A percentile compares a stretch with the other conserved stretches of the same genome.
Evolutionary conservation across 2,329 filamentous ascomycete species (phyloP).

Genomic region (Arthrobotrys musiformis): DNA sequence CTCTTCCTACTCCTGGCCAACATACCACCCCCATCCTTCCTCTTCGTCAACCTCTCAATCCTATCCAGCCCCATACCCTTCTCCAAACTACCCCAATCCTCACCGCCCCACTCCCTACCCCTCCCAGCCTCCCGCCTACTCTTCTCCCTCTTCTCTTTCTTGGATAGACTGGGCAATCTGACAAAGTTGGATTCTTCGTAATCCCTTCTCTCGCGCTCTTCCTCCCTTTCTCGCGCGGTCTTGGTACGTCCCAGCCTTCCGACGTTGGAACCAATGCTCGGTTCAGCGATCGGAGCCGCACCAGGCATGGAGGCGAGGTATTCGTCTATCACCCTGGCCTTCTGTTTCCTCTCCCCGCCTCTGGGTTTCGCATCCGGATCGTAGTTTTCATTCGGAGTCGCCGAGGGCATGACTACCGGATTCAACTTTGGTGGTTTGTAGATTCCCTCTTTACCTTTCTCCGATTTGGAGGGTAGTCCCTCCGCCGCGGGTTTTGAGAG

Average conservation of each 20-base stretch:
- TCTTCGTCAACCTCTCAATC: conserved; percentile 82
- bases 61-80: conserved; percentile 82
- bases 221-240: conserved; percentile 75
- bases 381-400: conserved; percentile 64
- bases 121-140: conserved; percentile 70
- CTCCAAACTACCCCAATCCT: conserved; percentile 84
- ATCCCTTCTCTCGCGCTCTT: conserved; percentile 79
- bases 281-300: conserved; percentile 80
- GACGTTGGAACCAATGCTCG: conserved; percentile 80
- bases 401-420: conserved; percentile 79
- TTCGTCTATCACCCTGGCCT: conserved; percentile 89
- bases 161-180: conserved; percentile 83
- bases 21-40: conserved; percentile 69
- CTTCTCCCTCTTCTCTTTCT: conserved; percentile 73
- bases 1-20: conserved; percentile 89
- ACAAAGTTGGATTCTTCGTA: conserved; percentile 96
- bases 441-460: conserved; percentile 70
- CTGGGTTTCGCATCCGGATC: conserved; percentile 69
- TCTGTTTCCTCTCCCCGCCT: conserved; percentile 67
- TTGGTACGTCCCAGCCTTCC: conserved; percentile 71
- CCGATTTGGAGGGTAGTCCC: conserved; percentile 16
- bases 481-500: conserved; percentile 60
- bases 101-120: conserved; percentile 71
- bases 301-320: conserved; percentile 86
- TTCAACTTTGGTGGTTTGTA: conserved; percentile 91